A percentile compares a stretch with the other conserved stretches of the same genome.
These are phyloP conservation scores for Aquilaria agallochum DNA, from an alignment of 441 rosid species.

Conservation along the genomic window DNA sequence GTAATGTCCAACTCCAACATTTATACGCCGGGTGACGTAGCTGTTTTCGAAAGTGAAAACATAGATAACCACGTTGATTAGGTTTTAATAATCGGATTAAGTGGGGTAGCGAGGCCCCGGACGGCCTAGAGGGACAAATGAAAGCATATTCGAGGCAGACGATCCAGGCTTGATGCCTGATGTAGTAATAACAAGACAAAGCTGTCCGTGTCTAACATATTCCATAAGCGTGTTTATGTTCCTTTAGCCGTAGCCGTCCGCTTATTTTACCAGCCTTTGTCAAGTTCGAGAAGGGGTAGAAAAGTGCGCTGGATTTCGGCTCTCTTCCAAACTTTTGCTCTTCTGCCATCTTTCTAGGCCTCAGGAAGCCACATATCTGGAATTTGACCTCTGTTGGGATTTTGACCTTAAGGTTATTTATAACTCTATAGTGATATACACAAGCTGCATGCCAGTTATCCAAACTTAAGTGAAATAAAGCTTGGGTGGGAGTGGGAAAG, in stretches of 20 bases:
- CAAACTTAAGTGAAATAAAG: too few species aligned
- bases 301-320: too few species aligned
- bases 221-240: not conserved
- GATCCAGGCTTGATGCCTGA: not conserved
- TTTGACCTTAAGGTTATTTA: too few species aligned
- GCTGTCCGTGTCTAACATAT: not conserved
- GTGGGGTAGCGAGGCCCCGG: conserved; percentile 20
- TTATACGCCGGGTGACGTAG: conserved; percentile 1
- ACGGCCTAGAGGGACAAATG: conserved; percentile 6
- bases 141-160: not conserved
- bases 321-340: too few species aligned
- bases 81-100: not conserved
- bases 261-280: not conserved
- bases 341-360: too few species aligned
- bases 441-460: too few species aligned
- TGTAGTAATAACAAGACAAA: not conserved
- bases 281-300: too few species aligned
- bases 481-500: too few species aligned
- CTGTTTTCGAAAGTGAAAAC: conserved; percentile 1
- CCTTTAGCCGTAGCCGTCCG: conserved; percentile 5
- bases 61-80: conserved; percentile 18
- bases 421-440: too few species aligned
- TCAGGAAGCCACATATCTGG: too few species aligned
- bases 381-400: too few species aligned
- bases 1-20: not conserved